These are phyloP conservation scores for Neofusicoccum kwambonambiense DNA, from an alignment of 2,329 filamentous ascomycete genomes.

Conservation along the genomic window DNA sequence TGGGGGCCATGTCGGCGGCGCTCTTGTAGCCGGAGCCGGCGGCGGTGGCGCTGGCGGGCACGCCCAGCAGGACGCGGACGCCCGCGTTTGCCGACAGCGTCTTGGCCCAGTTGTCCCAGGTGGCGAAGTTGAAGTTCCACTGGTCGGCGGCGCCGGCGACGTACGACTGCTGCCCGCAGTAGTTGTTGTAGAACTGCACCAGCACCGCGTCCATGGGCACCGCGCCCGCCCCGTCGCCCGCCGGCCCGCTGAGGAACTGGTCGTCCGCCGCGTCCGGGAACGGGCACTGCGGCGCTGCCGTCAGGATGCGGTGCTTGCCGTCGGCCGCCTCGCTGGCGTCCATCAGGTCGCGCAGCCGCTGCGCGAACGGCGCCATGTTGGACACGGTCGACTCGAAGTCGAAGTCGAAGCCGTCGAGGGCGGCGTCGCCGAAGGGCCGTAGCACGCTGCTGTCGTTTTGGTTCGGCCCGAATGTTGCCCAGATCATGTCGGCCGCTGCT, in stretches of 20 bases:
- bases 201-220: slow-evolving; percentile 61
- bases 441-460: slow-evolving; percentile 44
- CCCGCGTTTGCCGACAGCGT: slow-evolving; percentile 56
- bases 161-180: slow-evolving; percentile 59
- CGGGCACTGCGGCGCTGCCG: slow-evolving; percentile 66
- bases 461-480: slow-evolving; percentile 67
- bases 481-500: slow-evolving; percentile 60
- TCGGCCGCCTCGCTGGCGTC: slow-evolving; percentile 43
- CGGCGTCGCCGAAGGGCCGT: slow-evolving; percentile 65
- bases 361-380: slow-evolving; percentile 63
- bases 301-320: slow-evolving; percentile 57
- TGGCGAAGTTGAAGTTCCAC: slow-evolving; percentile 60
- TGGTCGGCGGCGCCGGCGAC: slow-evolving; percentile 44
- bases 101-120: slow-evolving; percentile 67
- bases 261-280: slow-evolving; percentile 63
- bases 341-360: slow-evolving; percentile 57
- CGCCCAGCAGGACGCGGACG: slow-evolving; percentile 62
- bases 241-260: slow-evolving; percentile 47
- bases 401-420: slow-evolving; percentile 74
- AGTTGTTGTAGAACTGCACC: slow-evolving; percentile 70
- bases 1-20: slow-evolving; percentile 46
- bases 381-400: slow-evolving; percentile 64
- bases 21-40: slow-evolving; percentile 58
- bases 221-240: slow-evolving; percentile 35
- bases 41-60: slow-evolving; percentile 54